phyloP scores from a whole-genome alignment of 1,284 basidiomycete genomes.

The Mycena sp. region DNA sequence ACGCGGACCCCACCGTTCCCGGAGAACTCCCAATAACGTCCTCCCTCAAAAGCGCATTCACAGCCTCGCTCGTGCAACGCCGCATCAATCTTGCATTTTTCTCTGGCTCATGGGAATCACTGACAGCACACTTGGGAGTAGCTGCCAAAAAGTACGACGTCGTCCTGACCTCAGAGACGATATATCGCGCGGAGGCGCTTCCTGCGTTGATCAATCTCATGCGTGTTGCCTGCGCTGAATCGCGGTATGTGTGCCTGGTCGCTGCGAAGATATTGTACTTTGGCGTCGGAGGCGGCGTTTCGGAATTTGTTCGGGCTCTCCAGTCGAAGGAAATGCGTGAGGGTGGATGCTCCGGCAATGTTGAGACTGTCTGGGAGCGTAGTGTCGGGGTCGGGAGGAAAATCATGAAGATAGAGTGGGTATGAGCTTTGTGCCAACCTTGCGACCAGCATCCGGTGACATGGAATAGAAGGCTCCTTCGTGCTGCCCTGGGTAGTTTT shows the following conservation, averaged over 20 bases:
- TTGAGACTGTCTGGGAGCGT: conserved; percentile 64
- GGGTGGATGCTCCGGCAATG: conserved; percentile 42
- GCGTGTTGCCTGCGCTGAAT: conserved; percentile 43
- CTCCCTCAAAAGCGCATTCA: conserved; percentile 73
- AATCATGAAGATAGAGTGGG: conserved; percentile 70
- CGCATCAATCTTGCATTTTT: conserved; percentile 79
- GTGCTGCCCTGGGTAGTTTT: too few relatives aligned
- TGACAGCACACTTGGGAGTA: conserved; percentile 50
- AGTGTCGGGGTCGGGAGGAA: conserved; percentile 72
- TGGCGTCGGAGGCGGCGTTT: conserved; percentile 92
- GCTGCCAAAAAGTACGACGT: conserved; percentile 64
- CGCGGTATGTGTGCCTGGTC: conserved; percentile 67
- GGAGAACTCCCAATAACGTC: conserved; percentile 73
- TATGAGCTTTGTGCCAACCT: too few relatives aligned
- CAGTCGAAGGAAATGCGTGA: conserved; percentile 38
- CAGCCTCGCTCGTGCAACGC: conserved; percentile 58
- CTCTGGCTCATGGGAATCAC: conserved; percentile 79
- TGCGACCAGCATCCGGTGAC: too few relatives aligned
- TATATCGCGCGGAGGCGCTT: conserved; percentile 82
- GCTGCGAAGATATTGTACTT: conserved; percentile 96
- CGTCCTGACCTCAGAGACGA: conserved; percentile 92
- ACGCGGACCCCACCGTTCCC: conserved; percentile 37
- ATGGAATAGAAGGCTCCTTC: too few relatives aligned
- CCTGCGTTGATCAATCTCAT: conserved; percentile 71
- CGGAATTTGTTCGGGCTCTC: conserved; percentile 74